phyloP scores from a whole-genome alignment of 257 asterid species.

The Lantana camara region DNA sequence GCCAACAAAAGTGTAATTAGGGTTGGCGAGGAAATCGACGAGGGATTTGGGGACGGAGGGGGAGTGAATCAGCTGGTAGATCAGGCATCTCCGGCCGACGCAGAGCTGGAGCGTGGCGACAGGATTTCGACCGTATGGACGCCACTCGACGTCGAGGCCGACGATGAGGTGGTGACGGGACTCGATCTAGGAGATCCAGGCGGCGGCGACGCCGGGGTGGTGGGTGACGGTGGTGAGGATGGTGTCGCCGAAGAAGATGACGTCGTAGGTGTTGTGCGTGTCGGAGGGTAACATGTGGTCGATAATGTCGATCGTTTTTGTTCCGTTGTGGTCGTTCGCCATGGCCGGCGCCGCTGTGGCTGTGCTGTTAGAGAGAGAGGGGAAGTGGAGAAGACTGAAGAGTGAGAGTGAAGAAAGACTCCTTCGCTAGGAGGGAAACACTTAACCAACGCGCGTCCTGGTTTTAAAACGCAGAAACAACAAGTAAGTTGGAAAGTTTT shows the following conservation, averaged over 20 bases:
- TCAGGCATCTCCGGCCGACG: too few species aligned
- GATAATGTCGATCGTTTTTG: slow-evolving; percentile 3
- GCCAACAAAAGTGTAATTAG: slow-evolving; percentile 44
- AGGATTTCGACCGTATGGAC: slow-evolving; percentile 40
- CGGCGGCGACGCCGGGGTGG: slow-evolving; percentile 30
- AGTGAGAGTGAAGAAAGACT: neutral
- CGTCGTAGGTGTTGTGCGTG: slow-evolving; percentile 46
- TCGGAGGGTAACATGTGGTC: slow-evolving; percentile 40
- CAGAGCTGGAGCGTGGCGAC: slow-evolving; percentile 59
- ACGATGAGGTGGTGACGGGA: slow-evolving; percentile 27
- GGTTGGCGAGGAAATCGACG: slow-evolving; percentile 41
- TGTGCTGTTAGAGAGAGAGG: neutral
- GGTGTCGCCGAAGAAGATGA: slow-evolving; percentile 33
- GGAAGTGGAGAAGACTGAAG: neutral
- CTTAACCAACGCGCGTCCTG: slow-evolving; percentile 4
- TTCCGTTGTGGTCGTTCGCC: slow-evolving; percentile 7
- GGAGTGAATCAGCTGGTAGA: slow-evolving; percentile 42
- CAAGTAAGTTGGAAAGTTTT: too few species aligned
- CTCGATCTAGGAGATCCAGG: slow-evolving; percentile 46
- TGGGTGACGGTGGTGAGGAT: slow-evolving; percentile 49
- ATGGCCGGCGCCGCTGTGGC: neutral
- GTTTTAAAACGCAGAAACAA: too few species aligned
- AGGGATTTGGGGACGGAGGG: slow-evolving; percentile 36
- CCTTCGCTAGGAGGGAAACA: neutral
- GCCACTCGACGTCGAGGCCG: slow-evolving; percentile 64